A percentile compares a stretch with the other conserved stretches of the same genome.
Evolutionary conservation across 768 basidiomycete genomes (phyloP).

Genomic region (Phlebiopsis gigantea): DNA sequence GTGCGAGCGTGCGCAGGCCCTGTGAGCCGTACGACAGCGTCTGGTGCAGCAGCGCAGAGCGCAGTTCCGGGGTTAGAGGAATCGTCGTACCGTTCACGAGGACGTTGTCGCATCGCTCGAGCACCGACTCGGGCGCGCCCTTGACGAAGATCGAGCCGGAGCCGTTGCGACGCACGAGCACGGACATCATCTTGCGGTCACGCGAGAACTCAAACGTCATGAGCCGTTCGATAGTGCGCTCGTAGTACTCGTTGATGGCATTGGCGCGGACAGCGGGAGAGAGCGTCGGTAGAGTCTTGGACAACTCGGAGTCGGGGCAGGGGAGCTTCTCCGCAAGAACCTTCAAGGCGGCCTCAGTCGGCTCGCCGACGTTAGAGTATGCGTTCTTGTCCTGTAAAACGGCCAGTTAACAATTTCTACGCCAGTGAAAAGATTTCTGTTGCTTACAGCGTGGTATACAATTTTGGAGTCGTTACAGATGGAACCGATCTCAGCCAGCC

Average conservation of each 20-base stretch:
- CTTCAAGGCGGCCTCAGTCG: conserved; percentile 94
- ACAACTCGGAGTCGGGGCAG: conserved; percentile 54
- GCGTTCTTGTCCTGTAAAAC: conserved; percentile 61
- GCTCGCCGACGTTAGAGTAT: conserved; percentile 89
- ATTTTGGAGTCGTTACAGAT: conserved; percentile 94
- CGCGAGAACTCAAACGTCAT: conserved; percentile 97
- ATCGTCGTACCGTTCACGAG: conserved; percentile 58
- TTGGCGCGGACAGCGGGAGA: conserved; percentile 61
- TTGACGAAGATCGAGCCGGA: conserved; percentile 86
- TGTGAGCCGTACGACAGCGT: conserved; percentile 70
- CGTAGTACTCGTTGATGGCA: conserved; percentile 82
- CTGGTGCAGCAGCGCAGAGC: conserved; percentile 53
- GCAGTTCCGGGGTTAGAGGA: conserved; percentile 61
- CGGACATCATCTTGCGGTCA: conserved; percentile 99
- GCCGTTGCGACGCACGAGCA: conserved; percentile 69
- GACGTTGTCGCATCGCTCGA: conserved; percentile 81
- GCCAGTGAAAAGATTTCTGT: not conserved
- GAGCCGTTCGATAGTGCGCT: conserved; percentile 67
- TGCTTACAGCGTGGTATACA: conserved; percentile 68
- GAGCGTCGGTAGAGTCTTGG: conserved; percentile 52
- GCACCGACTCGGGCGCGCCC: conserved; percentile 92
- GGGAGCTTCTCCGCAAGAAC: conserved; percentile 94
- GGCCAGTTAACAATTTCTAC: not conserved
- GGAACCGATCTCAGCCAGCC: conserved; percentile 87
- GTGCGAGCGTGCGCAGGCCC: conserved; percentile 87